Evolutionary conservation across 208 protist species (phyloP).

Genomic region (Tetramitus jugosus): DNA sequence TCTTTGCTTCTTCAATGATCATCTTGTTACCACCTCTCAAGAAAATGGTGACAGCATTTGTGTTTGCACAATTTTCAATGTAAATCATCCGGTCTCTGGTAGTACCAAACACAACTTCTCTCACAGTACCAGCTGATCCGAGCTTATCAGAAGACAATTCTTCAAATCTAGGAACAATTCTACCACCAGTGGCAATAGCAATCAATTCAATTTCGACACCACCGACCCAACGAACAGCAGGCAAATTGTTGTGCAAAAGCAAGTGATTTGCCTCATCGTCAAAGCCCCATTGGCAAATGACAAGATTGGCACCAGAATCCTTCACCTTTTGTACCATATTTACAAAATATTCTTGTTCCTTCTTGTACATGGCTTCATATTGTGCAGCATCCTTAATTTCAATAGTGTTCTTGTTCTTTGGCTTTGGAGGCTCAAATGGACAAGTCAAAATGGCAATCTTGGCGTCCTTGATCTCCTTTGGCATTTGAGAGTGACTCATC

Average conservation of each 20-base stretch:
- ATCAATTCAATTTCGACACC: conserved; percentile 99
- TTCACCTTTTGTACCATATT: conserved; percentile 83
- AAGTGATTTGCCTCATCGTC: conserved; percentile 99
- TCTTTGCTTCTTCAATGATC: conserved; percentile 99
- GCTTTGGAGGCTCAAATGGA: conserved; percentile 99
- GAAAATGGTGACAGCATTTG: conserved; percentile 97
- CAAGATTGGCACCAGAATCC: conserved; percentile 90
- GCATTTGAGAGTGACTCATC: conserved; percentile 94
- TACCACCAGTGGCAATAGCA: conserved; percentile 97
- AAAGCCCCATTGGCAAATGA: conserved; percentile 99
- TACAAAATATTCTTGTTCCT: conserved; percentile 97
- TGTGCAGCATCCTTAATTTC: conserved; percentile 85
- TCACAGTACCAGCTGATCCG: conserved; percentile 72
- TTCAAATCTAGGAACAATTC: conserved; percentile 97
- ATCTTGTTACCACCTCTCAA: conserved; percentile 99
- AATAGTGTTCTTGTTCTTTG: conserved; percentile 99
- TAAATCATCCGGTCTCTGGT: conserved; percentile 97
- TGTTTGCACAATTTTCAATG: conserved; percentile 97
- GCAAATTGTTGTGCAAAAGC: conserved; percentile 95
- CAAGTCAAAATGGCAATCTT: conserved; percentile 99
- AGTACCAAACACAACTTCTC: conserved; percentile 87
- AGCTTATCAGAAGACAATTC: conserved; percentile 95
- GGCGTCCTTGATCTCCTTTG: conserved; percentile 84
- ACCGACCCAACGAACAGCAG: conserved; percentile 98
- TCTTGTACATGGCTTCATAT: conserved; percentile 84